These are phyloP conservation scores for Globisporangium polare DNA, from an alignment of 352 stramenopile genomes.

Conservation along the genomic window DNA sequence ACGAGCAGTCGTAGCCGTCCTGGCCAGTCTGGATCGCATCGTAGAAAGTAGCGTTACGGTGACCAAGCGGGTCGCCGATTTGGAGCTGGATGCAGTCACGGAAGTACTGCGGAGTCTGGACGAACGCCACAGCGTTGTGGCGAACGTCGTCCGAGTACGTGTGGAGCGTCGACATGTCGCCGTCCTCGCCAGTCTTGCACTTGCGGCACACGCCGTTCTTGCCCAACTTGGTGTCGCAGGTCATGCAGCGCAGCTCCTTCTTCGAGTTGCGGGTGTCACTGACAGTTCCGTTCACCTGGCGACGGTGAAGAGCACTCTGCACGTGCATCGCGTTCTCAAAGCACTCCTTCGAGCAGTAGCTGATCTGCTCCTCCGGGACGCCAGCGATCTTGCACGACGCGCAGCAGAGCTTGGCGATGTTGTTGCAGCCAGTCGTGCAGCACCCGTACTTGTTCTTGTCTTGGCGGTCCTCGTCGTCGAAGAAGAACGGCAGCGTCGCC, in stretches of 20 bases:
- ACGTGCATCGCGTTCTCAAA: conserved; percentile 84
- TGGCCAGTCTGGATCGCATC: conserved; percentile 82
- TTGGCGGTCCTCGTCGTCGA: conserved; percentile 78
- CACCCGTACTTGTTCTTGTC: conserved; percentile 79
- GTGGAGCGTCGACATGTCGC: conserved; percentile 59
- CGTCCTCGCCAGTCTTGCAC: conserved; percentile 56
- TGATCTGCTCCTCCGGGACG: conserved; percentile 81
- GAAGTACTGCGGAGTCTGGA: conserved; percentile 56
- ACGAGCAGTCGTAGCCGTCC: conserved; percentile 80
- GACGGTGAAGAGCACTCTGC: conserved; percentile 69
- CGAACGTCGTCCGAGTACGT: conserved; percentile 78
- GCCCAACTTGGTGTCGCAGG: conserved; percentile 66
- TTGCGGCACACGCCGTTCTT: conserved; percentile 75
- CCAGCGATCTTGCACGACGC: conserved; percentile 81
- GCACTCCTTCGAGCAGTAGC: conserved; percentile 85
- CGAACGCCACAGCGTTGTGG: conserved; percentile 4
- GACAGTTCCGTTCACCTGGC: conserved; percentile 77
- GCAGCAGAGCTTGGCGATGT: conserved; percentile 83
- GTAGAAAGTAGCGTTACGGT: conserved; percentile 83
- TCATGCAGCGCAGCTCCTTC: conserved; percentile 72
- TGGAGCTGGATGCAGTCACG: conserved; percentile 80
- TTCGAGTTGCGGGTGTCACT: conserved; percentile 69
- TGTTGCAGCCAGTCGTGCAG: conserved; percentile 68
- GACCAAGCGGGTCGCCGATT: conserved; percentile 74
- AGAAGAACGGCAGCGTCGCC: conserved; percentile 83